A percentile compares a stretch with the other conserved stretches of the same genome.
These are phyloP conservation scores for Saccharomyces hybrid DNA, from an alignment of 1,139 yeast genomes.

Conservation along the genomic window DNA sequence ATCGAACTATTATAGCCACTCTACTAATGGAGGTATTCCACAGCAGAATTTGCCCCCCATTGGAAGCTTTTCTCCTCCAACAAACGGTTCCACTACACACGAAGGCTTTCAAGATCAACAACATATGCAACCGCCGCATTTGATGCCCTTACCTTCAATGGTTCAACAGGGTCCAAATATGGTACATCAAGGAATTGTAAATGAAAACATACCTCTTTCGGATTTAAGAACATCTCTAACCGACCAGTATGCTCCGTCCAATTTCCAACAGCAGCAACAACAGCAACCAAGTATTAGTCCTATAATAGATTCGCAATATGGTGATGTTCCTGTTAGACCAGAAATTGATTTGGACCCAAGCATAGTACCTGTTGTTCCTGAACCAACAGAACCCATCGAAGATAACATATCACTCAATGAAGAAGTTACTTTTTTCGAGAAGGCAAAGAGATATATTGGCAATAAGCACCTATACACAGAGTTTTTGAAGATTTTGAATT, in stretches of 20 bases:
- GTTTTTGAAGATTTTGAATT: constrained; percentile 75
- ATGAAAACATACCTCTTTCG: neutral
- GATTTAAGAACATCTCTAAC: neutral
- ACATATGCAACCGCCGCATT: constrained; percentile 7
- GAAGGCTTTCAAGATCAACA: constrained; percentile 13
- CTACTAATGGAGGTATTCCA: neutral
- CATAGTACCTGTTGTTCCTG: constrained; percentile 77
- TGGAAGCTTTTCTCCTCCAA: constrained; percentile 87
- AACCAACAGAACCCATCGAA: constrained; percentile 67
- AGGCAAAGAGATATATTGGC: constrained; percentile 82
- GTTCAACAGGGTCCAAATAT: constrained; percentile 3
- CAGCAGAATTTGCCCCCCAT: constrained; percentile 77
- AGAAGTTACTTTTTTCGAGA: constrained; percentile 84
- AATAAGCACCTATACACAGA: constrained; percentile 87
- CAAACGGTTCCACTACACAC: constrained; percentile 22
- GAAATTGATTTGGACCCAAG: constrained; percentile 50
- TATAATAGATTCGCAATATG: neutral
- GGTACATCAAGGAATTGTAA: constrained; percentile 1
- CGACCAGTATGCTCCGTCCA: neutral
- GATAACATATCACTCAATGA: constrained; percentile 61
- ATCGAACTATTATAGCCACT: neutral
- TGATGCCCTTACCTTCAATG: constrained; percentile 4
- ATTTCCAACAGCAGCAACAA: neutral
- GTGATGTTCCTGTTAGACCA: constrained; percentile 47
- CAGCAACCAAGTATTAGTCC: neutral